Evolutionary conservation across 495 filamentous ascomycete species (phyloP), one percentile per base, ranked within the genome.

Genomic region (Lepidopterella palustris): DNA sequence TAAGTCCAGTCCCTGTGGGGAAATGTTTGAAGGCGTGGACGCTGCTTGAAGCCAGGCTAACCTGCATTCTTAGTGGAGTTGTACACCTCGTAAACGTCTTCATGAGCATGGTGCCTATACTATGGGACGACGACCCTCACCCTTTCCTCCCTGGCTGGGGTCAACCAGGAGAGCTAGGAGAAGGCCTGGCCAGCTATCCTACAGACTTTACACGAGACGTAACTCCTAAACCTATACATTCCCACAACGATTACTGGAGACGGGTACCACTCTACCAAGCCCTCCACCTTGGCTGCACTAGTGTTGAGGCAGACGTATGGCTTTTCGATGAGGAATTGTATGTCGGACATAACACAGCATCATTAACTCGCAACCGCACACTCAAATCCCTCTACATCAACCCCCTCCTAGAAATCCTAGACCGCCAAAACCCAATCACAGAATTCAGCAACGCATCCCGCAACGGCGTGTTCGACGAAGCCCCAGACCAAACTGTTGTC

Each of bases 191-290:
- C 4, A 80, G 78, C 66, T 92, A 89, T 71, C 87, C 88, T 0
- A 89, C 88, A 0, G 85, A 90, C 72, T 85, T 89, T 64, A 84
- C 88, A 4, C 79, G 82, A 9, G 87, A 86, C 61, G 81, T 92
- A 39, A 57, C 76, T 0, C 88, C 89, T 0, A 80, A 87, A 45
- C 78, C 75, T 4, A 90, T 86, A 52, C 82, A 88, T 71, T 92
- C 88, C 0, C 91, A 96, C 72, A 96, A 96, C 68, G 91, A 96
- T 74, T 95, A 95, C 73, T 95, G 84, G 85, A 86, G 90, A 5
- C 79, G 77, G 10, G 80, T 89, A 3, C 92, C 92, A 0, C 74
- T 89, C 0, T 87, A 90, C 8, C 76, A 78, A 28, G 85, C 81
- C 31, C 77, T 87, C 15, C 85, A 84, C 66, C 83, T 80, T 40